Percentiles rank a stretch among this genome's conserved stretches.
These are phyloP conservation scores for Metschnikowia matae DNA, from an alignment of 805 yeast species.

Conservation along the genomic window DNA sequence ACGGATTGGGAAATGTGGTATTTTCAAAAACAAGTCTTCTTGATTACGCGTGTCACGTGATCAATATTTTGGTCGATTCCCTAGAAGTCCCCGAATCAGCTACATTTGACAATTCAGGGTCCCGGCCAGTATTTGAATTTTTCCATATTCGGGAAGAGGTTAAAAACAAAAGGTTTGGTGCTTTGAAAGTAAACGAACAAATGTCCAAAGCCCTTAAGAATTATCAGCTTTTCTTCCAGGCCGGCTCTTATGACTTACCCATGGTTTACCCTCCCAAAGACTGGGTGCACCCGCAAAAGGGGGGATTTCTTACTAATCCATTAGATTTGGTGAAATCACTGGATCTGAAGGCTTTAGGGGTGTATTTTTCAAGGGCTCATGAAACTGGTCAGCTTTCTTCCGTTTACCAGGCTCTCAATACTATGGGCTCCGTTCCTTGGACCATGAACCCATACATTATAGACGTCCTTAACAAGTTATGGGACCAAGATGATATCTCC, in stretches of 20 bases:
- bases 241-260: constrained; percentile 23
- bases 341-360: constrained; percentile 14
- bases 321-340: constrained; percentile 23
- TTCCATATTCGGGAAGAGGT: constrained; percentile 2
- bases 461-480: constrained; percentile 16
- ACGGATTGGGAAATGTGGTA: background rate
- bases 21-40: constrained; percentile 20
- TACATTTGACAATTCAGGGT: background rate
- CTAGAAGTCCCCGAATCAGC: constrained; percentile 12
- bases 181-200: constrained; percentile 10
- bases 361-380: constrained; percentile 25
- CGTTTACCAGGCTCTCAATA: constrained; percentile 26
- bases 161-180: constrained; percentile 8
- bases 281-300: constrained; percentile 31
- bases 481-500: constrained; percentile 12
- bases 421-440: constrained; percentile 33
- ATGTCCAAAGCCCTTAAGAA: constrained; percentile 7
- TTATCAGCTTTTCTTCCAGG: constrained; percentile 10
- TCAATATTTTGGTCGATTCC: constrained; percentile 15
- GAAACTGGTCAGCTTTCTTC: constrained; percentile 31
- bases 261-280: constrained; percentile 37
- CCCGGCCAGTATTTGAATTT: constrained; percentile 4
- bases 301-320: constrained; percentile 31
- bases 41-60: constrained; percentile 17
- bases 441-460: constrained; percentile 29